Evolutionary conservation across 1,139 yeast species (phyloP).

Genomic region (Yamadazyma blattariae): DNA sequence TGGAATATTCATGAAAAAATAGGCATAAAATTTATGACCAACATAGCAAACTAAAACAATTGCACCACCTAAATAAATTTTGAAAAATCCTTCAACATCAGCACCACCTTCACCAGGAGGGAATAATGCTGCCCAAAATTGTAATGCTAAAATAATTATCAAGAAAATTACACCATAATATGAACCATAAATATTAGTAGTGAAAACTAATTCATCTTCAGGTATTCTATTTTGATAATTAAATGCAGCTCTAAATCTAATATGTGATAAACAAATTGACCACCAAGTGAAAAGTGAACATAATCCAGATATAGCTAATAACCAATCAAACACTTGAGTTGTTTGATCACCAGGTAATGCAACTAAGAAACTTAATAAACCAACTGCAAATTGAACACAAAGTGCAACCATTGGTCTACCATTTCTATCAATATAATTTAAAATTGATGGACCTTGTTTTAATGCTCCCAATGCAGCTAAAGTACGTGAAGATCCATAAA

Average conservation of each 20-base stretch:
- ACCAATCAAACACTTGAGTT: constrained; percentile 35
- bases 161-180: constrained; percentile 29
- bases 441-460: constrained; percentile 30
- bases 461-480: constrained; percentile 35
- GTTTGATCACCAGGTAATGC: constrained; percentile 26
- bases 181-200: constrained; percentile 25
- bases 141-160: constrained; percentile 25
- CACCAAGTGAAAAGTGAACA: constrained; percentile 41
- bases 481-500: constrained; percentile 35
- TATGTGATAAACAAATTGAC: constrained; percentile 30
- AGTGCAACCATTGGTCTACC: constrained; percentile 37
- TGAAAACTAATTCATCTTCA: constrained; percentile 28
- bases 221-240: constrained; percentile 25
- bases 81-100: constrained; percentile 30
- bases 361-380: constrained; percentile 29
- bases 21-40: constrained; percentile 33
- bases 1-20: constrained; percentile 21
- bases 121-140: constrained; percentile 41
- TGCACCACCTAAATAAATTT: constrained; percentile 30
- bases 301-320: constrained; percentile 40
- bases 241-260: constrained; percentile 31
- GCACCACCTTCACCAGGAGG: constrained; percentile 33
- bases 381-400: constrained; percentile 41
- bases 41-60: constrained; percentile 26
- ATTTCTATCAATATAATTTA: constrained; percentile 29